phyloP scores from a whole-genome alignment of 345 rosid genomes.

The Gossypium mustelinum region DNA sequence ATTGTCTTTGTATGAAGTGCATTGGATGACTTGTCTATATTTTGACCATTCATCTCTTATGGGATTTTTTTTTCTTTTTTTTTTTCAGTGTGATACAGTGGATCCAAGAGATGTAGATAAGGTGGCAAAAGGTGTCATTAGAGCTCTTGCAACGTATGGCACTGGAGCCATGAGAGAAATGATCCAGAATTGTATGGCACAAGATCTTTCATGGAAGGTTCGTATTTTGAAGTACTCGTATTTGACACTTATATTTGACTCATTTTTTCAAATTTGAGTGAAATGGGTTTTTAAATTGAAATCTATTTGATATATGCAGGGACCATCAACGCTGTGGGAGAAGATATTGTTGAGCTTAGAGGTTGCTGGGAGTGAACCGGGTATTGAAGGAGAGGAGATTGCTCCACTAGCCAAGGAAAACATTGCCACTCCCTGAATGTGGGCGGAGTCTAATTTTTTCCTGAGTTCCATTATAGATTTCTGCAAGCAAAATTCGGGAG shows the following conservation, averaged over 20 bases:
- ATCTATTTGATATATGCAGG: slow-evolving; percentile 39
- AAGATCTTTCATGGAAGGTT: slow-evolving; percentile 96
- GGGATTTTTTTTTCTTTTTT: neutral
- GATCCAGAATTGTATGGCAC: slow-evolving; percentile 83
- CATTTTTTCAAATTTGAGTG: neutral
- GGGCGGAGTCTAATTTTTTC: neutral
- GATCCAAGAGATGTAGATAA: slow-evolving; percentile 78
- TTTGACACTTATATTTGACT: neutral
- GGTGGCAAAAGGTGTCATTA: slow-evolving; percentile 43
- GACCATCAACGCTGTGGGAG: slow-evolving; percentile 79
- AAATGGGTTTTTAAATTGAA: neutral
- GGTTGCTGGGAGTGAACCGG: slow-evolving; percentile 52
- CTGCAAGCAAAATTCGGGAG: neutral
- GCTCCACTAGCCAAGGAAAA: slow-evolving; percentile 84
- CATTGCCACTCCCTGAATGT: slow-evolving; percentile 64
- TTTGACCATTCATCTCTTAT: neutral
- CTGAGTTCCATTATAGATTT: neutral
- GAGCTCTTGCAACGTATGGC: slow-evolving; percentile 57
- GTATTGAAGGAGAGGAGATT: slow-evolving; percentile 75
- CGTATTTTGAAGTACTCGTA: slow-evolving; percentile 18
- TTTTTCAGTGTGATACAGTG: slow-evolving; percentile 67
- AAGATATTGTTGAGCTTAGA: slow-evolving; percentile 51
- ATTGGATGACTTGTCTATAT: neutral
- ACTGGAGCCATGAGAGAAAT: slow-evolving; percentile 66
- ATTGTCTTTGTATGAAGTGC: neutral